These are phyloP conservation scores for Penstemon newberryi DNA, from an alignment of 257 asterid genomes.

Conservation along the genomic window DNA sequence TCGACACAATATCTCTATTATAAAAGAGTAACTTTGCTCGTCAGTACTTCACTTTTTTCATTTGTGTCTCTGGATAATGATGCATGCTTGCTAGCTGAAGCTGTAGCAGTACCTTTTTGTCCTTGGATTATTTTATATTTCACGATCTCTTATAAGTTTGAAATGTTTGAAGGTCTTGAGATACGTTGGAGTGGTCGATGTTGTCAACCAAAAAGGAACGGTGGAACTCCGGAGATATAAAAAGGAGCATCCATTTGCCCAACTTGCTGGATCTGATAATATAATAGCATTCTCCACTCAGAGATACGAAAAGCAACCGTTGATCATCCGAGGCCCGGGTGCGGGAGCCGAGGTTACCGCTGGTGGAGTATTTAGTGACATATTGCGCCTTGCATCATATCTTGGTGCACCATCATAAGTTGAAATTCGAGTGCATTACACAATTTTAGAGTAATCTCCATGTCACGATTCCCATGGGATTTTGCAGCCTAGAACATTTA, in stretches of 20 bases:
- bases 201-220: slow-evolving; percentile 70
- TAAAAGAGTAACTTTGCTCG: not conserved
- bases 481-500: slow-evolving; percentile 35
- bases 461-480: slow-evolving; percentile 19
- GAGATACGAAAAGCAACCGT: slow-evolving; percentile 85
- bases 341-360: slow-evolving; percentile 99
- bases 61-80: too few species aligned
- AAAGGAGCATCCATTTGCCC: slow-evolving; percentile 93
- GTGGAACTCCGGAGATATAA: slow-evolving; percentile 75
- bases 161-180: slow-evolving; percentile 73
- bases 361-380: slow-evolving; percentile 93
- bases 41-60: too few species aligned
- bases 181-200: slow-evolving; percentile 96
- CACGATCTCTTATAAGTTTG: slow-evolving; percentile 25
- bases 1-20: not conserved
- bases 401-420: slow-evolving; percentile 93
- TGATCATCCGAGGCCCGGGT: slow-evolving; percentile 98
- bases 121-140: not conserved
- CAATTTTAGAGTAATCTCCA: not conserved
- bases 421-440: not conserved
- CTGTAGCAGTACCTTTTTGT: not conserved
- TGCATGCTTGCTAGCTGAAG: too few species aligned
- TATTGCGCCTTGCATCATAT: slow-evolving; percentile 92
- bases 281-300: slow-evolving; percentile 94
- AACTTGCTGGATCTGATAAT: slow-evolving; percentile 93